Percentiles rank a stretch among this genome's conserved stretches.
These are phyloP conservation scores for Cichorium intybus DNA, from an alignment of 140 eudicot species.

Conservation along the genomic window DNA sequence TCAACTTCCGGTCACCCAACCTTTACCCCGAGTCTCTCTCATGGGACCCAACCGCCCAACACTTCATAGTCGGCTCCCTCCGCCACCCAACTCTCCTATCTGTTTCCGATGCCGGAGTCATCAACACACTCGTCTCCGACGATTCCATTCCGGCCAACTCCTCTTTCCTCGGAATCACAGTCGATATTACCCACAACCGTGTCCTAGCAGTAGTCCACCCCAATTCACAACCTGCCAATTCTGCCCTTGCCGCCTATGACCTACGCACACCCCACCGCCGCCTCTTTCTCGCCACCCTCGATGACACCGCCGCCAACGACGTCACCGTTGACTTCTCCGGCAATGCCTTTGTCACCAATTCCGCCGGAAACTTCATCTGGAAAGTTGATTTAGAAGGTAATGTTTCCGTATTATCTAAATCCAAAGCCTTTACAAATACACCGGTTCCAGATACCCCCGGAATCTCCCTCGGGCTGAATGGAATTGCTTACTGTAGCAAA, in stretches of 20 bases:
- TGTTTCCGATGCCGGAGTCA: slow-evolving; percentile 78
- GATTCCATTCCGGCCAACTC: slow-evolving; percentile 51
- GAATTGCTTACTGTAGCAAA: slow-evolving; percentile 52
- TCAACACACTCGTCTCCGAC: slow-evolving; percentile 47
- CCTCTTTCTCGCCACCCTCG: slow-evolving; percentile 57
- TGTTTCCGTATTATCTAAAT: slow-evolving; percentile 47
- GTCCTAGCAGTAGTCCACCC: slow-evolving; percentile 60
- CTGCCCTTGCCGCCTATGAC: slow-evolving; percentile 68
- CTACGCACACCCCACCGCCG: slow-evolving; percentile 46
- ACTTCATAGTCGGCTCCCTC: slow-evolving; percentile 75
- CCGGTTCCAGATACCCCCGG: slow-evolving; percentile 28
- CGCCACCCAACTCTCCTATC: slow-evolving; percentile 48
- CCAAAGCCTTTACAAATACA: slow-evolving; percentile 39
- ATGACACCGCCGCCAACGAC: slow-evolving; percentile 54
- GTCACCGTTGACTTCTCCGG: slow-evolving; percentile 71
- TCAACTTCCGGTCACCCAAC: slow-evolving; percentile 60
- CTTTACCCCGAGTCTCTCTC: slow-evolving; percentile 74
- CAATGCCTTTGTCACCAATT: slow-evolving; percentile 83
- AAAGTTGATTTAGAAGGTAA: slow-evolving; percentile 62
- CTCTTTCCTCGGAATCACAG: slow-evolving; percentile 61
- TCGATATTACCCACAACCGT: slow-evolving; percentile 45
- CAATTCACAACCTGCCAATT: slow-evolving; percentile 40
- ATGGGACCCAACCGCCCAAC: slow-evolving; percentile 63
- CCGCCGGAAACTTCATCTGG: slow-evolving; percentile 59
- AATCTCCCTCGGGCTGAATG: slow-evolving; percentile 61